A percentile compares a stretch with the other conserved stretches of the same genome.
Conservation (phyloP, 106 monocot species). For the Amphibolis antarctica region DNA sequence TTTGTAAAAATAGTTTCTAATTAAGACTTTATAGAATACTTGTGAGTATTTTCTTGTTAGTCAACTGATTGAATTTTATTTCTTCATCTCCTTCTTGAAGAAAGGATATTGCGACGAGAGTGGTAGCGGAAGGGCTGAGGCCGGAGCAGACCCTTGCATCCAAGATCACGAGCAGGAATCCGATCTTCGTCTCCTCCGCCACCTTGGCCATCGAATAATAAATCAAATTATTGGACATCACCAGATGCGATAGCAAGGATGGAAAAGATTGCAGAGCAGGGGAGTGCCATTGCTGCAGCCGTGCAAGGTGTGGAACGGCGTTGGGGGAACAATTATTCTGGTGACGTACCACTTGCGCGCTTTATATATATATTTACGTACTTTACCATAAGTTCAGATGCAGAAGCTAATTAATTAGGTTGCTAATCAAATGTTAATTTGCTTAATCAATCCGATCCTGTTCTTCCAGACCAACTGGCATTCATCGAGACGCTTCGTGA, state of each 20-base stretch:
- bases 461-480: conserved; percentile 10
- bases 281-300: conserved; percentile 70
- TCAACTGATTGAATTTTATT: neutral
- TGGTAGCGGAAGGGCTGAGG: conserved; percentile 65
- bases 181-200: conserved; percentile 53
- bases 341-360: too few relatives aligned
- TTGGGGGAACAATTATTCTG: conserved; percentile 47
- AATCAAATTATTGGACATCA: conserved; percentile 79
- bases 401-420: too few relatives aligned
- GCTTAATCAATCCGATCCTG: too few relatives aligned
- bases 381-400: too few relatives aligned
- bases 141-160: conserved; percentile 63
- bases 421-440: too few relatives aligned
- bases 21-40: too few relatives aligned
- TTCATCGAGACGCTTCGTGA: conserved; percentile 24
- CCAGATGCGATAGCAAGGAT: conserved; percentile 88
- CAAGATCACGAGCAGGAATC: conserved; percentile 87
- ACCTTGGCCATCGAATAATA: conserved; percentile 76
- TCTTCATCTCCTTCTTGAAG: neutral
- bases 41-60: too few relatives aligned
- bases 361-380: neutral
- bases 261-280: conserved; percentile 85
- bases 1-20: too few relatives aligned
- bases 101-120: conserved; percentile 71
- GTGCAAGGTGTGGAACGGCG: conserved; percentile 76